Conservation (phyloP, 805 yeast species). For the Isabelozyma rhagii region DNA sequence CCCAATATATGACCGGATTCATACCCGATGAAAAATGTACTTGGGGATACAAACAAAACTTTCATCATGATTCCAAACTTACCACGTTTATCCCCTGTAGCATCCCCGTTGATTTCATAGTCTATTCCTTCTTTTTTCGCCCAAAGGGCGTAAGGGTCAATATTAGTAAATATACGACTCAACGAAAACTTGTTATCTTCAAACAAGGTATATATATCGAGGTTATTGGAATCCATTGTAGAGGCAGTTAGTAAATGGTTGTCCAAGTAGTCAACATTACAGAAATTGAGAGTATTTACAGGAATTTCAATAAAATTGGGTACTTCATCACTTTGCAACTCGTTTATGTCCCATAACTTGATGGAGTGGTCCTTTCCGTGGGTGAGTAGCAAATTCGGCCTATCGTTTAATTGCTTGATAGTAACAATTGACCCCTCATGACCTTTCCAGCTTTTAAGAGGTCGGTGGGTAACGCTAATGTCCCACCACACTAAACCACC, state of each 20-base stretch:
- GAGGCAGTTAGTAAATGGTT: constrained; percentile 55
- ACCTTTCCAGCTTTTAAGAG: constrained; percentile 55
- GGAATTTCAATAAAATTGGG: constrained; percentile 48
- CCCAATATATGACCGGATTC: constrained; percentile 64
- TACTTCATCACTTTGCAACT: constrained; percentile 5
- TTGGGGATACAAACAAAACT: constrained; percentile 33
- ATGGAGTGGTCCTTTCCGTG: constrained; percentile 66
- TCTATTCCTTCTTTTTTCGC: constrained; percentile 7
- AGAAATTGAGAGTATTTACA: constrained; percentile 70
- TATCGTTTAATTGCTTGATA: constrained; percentile 25
- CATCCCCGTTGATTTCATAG: constrained; percentile 2
- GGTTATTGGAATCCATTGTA: constrained; percentile 56
- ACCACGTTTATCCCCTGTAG: constrained; percentile 23
- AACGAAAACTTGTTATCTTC: constrained; percentile 14
- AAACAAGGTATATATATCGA: constrained; percentile 56
- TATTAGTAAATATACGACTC: constrained; percentile 30
- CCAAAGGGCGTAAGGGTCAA: constrained; percentile 20
- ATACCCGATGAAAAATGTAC: constrained; percentile 50
- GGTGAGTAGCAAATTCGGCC: constrained; percentile 37
- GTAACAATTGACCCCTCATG: constrained; percentile 52
- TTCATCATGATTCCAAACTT: constrained; percentile 69
- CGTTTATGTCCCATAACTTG: constrained; percentile 40
- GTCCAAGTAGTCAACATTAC: constrained; percentile 50
- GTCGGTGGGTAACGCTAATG: constrained; percentile 47
- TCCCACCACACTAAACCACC: constrained; percentile 72